These are phyloP conservation scores for Sextonia rubra DNA, from an alignment of 164 flowering plant genomes.

Conservation along the genomic window DNA sequence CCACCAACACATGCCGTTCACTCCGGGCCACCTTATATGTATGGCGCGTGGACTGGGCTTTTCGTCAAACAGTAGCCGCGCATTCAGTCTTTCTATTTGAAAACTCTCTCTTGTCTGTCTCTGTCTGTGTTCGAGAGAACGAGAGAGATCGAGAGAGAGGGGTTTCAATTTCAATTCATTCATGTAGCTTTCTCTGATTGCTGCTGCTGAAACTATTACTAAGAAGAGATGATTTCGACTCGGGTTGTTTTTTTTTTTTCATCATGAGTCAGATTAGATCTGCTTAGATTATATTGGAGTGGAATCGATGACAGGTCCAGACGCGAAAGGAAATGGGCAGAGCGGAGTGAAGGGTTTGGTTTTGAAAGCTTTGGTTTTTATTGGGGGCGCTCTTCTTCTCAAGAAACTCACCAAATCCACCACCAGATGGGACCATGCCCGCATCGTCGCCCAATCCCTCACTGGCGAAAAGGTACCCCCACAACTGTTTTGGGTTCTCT, in stretches of 20 bases:
- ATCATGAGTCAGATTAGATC: not conserved
- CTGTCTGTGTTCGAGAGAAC: not conserved
- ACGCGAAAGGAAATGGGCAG: slow-evolving; percentile 40
- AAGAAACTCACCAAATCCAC: slow-evolving; percentile 76
- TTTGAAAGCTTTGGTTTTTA: slow-evolving; percentile 55
- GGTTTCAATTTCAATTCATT: not conserved
- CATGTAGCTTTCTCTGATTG: too few relatives aligned
- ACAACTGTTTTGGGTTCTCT: not conserved
- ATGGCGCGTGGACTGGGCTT: too few relatives aligned
- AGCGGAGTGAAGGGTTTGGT: slow-evolving; percentile 53
- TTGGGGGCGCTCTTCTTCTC: slow-evolving; percentile 76
- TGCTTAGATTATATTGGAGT: not conserved
- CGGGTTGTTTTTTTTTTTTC: not conserved
- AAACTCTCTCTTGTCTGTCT: too few relatives aligned
- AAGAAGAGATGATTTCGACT: not conserved
- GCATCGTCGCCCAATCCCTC: slow-evolving; percentile 65
- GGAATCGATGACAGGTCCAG: slow-evolving; percentile 2
- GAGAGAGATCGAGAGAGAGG: not conserved
- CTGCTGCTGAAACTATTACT: not conserved
- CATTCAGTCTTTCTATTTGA: too few relatives aligned
- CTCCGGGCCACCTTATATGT: too few relatives aligned
- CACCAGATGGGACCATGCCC: slow-evolving; percentile 89
- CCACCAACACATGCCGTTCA: too few relatives aligned
- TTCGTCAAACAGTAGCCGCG: too few relatives aligned
- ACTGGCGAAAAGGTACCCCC: slow-evolving; percentile 65